Evolutionary conservation across 192 early-diverging fungal genomes (phyloP).

Genomic region (Backusella tarrabulga): DNA sequence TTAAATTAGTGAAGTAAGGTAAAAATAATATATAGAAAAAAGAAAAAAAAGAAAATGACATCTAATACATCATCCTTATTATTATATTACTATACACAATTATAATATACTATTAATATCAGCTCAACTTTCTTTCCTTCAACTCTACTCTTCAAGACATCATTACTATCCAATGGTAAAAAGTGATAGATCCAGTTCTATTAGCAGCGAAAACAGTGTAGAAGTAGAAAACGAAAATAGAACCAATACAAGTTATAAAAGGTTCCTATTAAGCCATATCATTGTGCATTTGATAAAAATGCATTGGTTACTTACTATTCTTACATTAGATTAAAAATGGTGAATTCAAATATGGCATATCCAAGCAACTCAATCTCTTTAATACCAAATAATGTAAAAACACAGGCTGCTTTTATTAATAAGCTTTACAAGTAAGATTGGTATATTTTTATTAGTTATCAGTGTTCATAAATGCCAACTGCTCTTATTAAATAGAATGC

Average conservation of each 20-base stretch:
- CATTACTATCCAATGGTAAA: not conserved
- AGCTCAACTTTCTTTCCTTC: not conserved
- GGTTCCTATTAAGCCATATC: not conserved
- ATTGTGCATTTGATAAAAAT: not conserved
- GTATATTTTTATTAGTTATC: not conserved
- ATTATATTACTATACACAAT: not conserved
- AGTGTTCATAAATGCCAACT: not conserved
- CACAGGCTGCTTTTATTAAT: slow-evolving; percentile 49
- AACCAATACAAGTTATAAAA: not conserved
- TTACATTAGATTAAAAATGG: slow-evolving; percentile 2
- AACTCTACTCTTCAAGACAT: not conserved
- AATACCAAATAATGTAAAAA: slow-evolving; percentile 28
- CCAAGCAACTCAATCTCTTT: not conserved
- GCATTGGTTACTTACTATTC: not conserved
- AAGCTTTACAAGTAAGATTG: slow-evolving; percentile 45
- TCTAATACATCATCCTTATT: not conserved
- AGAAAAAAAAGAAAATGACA: not conserved
- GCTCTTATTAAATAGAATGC: slow-evolving; percentile 50
- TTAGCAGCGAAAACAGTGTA: not conserved
- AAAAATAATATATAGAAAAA: not conserved
- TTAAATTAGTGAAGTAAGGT: slow-evolving; percentile 1
- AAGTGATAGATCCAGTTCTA: not conserved
- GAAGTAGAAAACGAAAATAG: not conserved
- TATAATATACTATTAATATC: not conserved
- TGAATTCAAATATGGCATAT: not conserved